These are phyloP conservation scores for Pseudogymnoascus sp. DNA, from an alignment of 2,329 filamentous ascomycete species.

Conservation along the genomic window DNA sequence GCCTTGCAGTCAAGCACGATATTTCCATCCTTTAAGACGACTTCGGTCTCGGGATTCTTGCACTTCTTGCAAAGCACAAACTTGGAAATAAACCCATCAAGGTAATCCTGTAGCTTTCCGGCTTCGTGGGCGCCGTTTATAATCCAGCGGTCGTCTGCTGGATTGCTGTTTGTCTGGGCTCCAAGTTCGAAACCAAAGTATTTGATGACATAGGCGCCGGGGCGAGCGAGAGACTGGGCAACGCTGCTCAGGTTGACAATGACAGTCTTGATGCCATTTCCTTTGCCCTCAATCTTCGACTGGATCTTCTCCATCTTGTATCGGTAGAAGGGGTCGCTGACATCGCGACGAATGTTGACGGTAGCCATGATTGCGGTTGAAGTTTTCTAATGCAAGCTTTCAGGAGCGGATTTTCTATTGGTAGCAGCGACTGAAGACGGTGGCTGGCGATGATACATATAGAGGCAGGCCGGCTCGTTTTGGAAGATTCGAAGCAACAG, in stretches of 20 bases:
- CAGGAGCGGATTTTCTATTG: not conserved
- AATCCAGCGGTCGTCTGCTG: constrained; percentile 97
- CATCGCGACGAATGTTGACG: constrained; percentile 97
- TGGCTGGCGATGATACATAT: constrained; percentile 1
- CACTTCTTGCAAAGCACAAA: constrained; percentile 99
- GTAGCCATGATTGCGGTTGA: constrained; percentile 73
- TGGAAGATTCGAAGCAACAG: not conserved
- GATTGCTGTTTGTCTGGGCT: constrained; percentile 96
- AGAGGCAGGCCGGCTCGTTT: not conserved
- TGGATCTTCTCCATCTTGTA: constrained; percentile 99
- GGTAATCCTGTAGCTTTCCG: constrained; percentile 91
- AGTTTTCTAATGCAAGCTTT: constrained; percentile 4
- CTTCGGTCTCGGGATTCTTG: constrained; percentile 98
- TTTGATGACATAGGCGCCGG: constrained; percentile 95
- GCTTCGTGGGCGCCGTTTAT: constrained; percentile 98
- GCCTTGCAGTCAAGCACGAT: constrained; percentile 98
- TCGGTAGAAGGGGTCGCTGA: constrained; percentile 97
- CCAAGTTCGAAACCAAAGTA: constrained; percentile 99
- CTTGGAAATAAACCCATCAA: constrained; percentile 96
- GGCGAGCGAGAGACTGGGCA: constrained; percentile 83
- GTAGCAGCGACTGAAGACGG: constrained; percentile 1
- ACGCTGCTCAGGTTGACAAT: constrained; percentile 95
- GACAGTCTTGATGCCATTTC: constrained; percentile 99
- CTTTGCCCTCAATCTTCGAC: constrained; percentile 99
- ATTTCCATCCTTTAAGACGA: constrained; percentile 86